A percentile compares a stretch with the other conserved stretches of the same genome.
phyloP scores from a whole-genome alignment of 768 basidiomycete species.

The Dictyophora rubrovolvata region DNA sequence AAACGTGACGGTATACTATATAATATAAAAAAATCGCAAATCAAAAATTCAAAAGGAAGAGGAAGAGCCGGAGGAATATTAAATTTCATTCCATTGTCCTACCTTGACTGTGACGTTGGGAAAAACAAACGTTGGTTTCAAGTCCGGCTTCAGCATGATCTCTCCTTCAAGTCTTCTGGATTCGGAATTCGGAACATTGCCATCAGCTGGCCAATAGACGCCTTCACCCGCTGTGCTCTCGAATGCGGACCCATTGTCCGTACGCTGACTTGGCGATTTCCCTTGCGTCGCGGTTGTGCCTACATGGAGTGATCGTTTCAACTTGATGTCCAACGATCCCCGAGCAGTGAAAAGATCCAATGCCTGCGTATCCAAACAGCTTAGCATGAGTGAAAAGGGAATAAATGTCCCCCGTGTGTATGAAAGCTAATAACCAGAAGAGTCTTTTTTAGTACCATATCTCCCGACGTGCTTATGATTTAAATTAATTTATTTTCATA shows the following conservation, averaged over 20 bases:
- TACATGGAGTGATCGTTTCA: constrained; percentile 38
- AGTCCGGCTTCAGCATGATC: constrained; percentile 32
- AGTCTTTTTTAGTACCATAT: constrained; percentile 35
- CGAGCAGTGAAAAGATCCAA: constrained; percentile 39
- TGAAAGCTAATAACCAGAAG: constrained; percentile 40
- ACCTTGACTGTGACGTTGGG: constrained; percentile 40
- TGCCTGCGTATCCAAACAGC: constrained; percentile 33
- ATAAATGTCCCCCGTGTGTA: constrained; percentile 43
- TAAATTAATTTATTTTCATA: constrained; percentile 14
- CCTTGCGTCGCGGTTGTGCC: constrained; percentile 38
- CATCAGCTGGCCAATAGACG: constrained; percentile 38
- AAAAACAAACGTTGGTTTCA: constrained; percentile 36
- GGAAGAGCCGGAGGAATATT: neutral
- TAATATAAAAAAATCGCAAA: neutral
- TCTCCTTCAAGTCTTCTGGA: constrained; percentile 39
- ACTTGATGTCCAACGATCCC: constrained; percentile 29
- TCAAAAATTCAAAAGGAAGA: neutral
- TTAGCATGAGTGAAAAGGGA: constrained; percentile 39
- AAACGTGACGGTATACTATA: constrained; percentile 1
- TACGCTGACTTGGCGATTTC: constrained; percentile 23
- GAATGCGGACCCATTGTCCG: constrained; percentile 43
- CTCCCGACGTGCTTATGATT: constrained; percentile 24
- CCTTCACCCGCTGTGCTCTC: constrained; percentile 30
- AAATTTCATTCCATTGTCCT: constrained; percentile 17
- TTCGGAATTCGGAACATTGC: constrained; percentile 18